These are phyloP conservation scores for Malassezia restricta DNA, from an alignment of 1,284 basidiomycete genomes.

Conservation along the genomic window DNA sequence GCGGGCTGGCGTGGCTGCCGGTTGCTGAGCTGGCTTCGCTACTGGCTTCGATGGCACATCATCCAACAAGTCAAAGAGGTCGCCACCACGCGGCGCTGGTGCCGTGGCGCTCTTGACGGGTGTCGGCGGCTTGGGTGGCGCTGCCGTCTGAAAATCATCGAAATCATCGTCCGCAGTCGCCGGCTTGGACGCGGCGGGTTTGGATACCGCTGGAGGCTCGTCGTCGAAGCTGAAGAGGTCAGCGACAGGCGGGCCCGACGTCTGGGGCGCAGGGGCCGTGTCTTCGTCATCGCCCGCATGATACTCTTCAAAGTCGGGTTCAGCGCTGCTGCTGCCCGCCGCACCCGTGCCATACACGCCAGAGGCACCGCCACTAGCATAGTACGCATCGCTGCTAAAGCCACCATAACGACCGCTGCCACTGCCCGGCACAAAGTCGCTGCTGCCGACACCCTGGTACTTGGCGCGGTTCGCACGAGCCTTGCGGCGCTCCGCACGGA, in stretches of 20 bases:
- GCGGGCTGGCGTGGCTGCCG: not conserved
- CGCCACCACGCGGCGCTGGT: constrained; percentile 52
- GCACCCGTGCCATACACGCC: constrained; percentile 51
- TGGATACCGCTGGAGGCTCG: constrained; percentile 47
- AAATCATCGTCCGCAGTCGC: constrained; percentile 23
- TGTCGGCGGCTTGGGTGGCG: constrained; percentile 1
- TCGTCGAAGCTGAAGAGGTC: constrained; percentile 66
- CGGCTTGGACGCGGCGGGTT: constrained; percentile 18
- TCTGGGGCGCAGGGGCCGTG: constrained; percentile 20
- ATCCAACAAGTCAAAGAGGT: constrained; percentile 52
- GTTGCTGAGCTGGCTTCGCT: not conserved
- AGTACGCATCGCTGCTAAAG: constrained; percentile 60
- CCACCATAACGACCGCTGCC: constrained; percentile 61
- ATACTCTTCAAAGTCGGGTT: constrained; percentile 67
- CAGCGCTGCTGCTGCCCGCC: constrained; percentile 16
- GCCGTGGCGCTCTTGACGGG: constrained; percentile 49
- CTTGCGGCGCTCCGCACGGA: constrained; percentile 76
- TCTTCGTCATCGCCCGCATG: constrained; percentile 90
- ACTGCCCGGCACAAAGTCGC: constrained; percentile 57
- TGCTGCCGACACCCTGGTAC: constrained; percentile 74
- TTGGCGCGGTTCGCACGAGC: constrained; percentile 86
- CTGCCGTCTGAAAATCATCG: constrained; percentile 27
- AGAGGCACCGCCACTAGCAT: constrained; percentile 49
- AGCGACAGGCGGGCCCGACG: constrained; percentile 47
- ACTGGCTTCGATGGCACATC: not conserved